phyloP scores from a whole-genome alignment of 306 rosid species.

The Arachis stenosperma region DNA sequence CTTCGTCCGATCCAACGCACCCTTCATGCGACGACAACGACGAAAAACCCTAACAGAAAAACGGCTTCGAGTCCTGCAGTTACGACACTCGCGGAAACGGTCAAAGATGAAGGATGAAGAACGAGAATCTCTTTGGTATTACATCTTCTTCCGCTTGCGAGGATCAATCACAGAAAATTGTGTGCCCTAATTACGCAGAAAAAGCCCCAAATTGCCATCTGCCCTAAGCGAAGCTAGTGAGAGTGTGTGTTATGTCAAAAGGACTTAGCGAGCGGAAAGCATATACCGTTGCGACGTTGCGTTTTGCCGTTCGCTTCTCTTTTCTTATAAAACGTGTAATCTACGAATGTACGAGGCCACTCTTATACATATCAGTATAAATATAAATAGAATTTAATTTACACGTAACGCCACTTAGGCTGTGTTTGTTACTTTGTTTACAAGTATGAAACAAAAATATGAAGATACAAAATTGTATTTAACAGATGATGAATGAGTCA shows the following conservation, averaged over 20 bases:
- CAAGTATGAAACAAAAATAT: too few species aligned
- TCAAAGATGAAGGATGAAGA: background rate
- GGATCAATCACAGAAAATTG: conserved; percentile 27
- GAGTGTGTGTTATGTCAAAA: background rate
- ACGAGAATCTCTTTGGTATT: conserved; percentile 35
- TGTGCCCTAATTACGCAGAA: conserved; percentile 51
- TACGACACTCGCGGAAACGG: conserved; percentile 1
- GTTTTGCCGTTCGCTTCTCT: conserved; percentile 18
- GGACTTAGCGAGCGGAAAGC: conserved; percentile 11
- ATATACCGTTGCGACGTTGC: conserved; percentile 17
- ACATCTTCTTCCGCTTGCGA: conserved; percentile 46
- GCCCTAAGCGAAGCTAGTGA: background rate
- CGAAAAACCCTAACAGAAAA: conserved; percentile 44
- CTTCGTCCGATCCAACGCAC: conserved; percentile 69
- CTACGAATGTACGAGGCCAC: too few species aligned
- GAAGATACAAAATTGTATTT: too few species aligned
- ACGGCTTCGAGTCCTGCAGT: conserved; percentile 11
- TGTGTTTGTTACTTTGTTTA: too few species aligned
- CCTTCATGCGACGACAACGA: conserved; percentile 42
- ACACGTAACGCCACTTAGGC: too few species aligned
- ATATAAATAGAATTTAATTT: too few species aligned
- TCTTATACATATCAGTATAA: too few species aligned
- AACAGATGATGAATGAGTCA: too few species aligned
- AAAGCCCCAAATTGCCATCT: conserved; percentile 49
- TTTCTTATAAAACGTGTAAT: background rate